Conservation (phyloP, 768 basidiomycete species). For the Termitomyces heimii region DNA sequence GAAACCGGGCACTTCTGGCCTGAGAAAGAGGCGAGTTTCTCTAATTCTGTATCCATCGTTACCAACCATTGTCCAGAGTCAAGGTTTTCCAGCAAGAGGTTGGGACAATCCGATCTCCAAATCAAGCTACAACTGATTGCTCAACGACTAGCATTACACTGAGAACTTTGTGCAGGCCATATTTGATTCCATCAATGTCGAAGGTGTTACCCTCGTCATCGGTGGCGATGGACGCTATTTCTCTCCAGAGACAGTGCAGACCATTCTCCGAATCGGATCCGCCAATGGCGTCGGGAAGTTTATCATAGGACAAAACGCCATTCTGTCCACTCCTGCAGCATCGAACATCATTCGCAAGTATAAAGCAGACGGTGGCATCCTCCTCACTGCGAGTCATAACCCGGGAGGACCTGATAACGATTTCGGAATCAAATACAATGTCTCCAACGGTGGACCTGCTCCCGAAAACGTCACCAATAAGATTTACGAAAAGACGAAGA, state of each 20-base stretch:
- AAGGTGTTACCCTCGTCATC: constrained; percentile 83
- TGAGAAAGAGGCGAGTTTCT: constrained; percentile 77
- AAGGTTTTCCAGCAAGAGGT: constrained; percentile 98
- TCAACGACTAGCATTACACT: constrained; percentile 78
- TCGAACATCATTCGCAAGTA: constrained; percentile 95
- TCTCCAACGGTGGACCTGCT: constrained; percentile 95
- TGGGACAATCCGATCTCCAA: constrained; percentile 5
- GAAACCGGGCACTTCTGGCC: constrained; percentile 97
- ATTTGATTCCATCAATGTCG: constrained; percentile 79
- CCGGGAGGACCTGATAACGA: constrained; percentile 98
- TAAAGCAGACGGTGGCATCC: constrained; percentile 94
- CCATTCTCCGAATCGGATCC: constrained; percentile 89
- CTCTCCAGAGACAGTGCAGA: constrained; percentile 80
- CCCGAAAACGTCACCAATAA: constrained; percentile 95
- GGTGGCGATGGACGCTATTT: constrained; percentile 97
- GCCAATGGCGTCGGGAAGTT: constrained; percentile 91
- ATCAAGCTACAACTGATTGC: constrained; percentile 23
- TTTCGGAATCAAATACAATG: constrained; percentile 99
- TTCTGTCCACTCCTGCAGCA: constrained; percentile 95
- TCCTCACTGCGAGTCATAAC: constrained; percentile 96
- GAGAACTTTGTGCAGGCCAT: constrained; percentile 98
- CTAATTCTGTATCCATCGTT: constrained; percentile 6
- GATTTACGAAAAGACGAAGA: constrained; percentile 90
- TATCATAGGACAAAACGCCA: constrained; percentile 86
- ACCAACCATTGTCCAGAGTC: constrained; percentile 49